Evolutionary conservation across 306 rosid species (phyloP), one percentile per base, ranked within the genome.

Genomic region (Quercus bicolor): DNA sequence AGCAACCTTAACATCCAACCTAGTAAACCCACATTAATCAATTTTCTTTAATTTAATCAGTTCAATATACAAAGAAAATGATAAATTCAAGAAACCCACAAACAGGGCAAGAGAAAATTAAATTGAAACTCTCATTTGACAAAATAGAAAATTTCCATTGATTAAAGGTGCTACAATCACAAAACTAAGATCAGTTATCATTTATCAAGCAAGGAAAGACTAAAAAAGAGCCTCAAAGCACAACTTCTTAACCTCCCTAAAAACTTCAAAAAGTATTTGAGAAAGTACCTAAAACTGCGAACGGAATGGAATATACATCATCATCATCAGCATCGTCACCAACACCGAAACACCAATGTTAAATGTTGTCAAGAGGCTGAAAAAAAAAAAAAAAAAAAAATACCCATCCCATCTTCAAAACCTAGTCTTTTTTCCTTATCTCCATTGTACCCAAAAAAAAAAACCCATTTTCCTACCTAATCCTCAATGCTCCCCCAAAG

Each of bases 221-320:
- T 70, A 80, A 66, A 83, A 6, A 37, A 7, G 0, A 83, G 84
- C 91, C 90, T 87, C 83, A 85, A 88, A 83, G 81, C 80, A 89
- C 93, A 87, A 89, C 87, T 85, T 87, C 43, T 14, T 34, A 29
- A 70, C 73, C 77, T 72, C 83, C 78, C 84, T 87, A 83, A 75
- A 83, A 85, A 86, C 70, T 79, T 72, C 84, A 86, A 48, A 64
- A 73, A 77, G 84, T 82, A 87, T 84, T 81, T 75, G 82, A 77
- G 80, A 90, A 64, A 80, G 78, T 84, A 83, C 85, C 90, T 85
- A 86, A 86, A 81, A 83, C 82, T 37, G 2, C 45, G 2, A 34
- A 1, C 86, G 79, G 78, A 75, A 86, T 75, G 82, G 91, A 93
- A 87, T 91, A 85, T 89, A 91, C 96, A 93, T 73, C 77, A 62